Base-by-base conservation (phyloP, 1,284 basidiomycete species). In the Puccinia triticina region DNA sequence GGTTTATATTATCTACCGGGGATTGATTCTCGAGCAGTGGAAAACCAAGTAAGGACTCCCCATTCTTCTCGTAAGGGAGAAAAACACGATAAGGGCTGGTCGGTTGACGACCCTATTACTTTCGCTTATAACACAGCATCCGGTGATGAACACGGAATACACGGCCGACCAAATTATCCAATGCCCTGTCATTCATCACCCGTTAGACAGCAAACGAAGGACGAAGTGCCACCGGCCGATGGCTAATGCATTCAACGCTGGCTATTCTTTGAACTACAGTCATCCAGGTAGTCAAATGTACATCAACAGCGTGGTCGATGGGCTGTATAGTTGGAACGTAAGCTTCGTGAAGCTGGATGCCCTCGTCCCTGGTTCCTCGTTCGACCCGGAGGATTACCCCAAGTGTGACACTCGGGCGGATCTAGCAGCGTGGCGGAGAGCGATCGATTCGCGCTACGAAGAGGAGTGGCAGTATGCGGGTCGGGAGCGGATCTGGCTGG, bases 321-420 rank as follows among this genome's bases (percentile, higher is more conserved):
- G 53, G 34, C 73, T 76, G 10, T 82, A 76, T 61, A 46, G 64
- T 23, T 82, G 80, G 80, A 82, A 82, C 37, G 66, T 82, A 21
- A 82, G 80, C 50, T 82, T 76, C 69, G 80, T 82, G 11, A 82
- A 82, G 61, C 50, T 82, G 37, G 80, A 82, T 71, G 80, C 59
- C 18, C 61, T 75, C 23, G 80, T 82, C 18, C 80, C 80, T 10
- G 80, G 80, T n/a, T 82, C 80, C 11, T 82, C 80, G n/a, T 67
- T 82, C 34, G 32, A 34, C 23, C n/a, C 40, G 37, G 50, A 26
- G 18, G 67, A 69, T 10, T 46, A 37, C 46, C 34, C 23, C 21
- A 34, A 43, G 29, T 82, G 79, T 48, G 79, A 82, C 46, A 82
- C 79, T 12, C 57, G 69, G 50, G 55, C 79, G n/a, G 79, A 82